phyloP scores from a whole-genome alignment of 208 protist genomes.

The Ichthyophonus hoferi region DNA sequence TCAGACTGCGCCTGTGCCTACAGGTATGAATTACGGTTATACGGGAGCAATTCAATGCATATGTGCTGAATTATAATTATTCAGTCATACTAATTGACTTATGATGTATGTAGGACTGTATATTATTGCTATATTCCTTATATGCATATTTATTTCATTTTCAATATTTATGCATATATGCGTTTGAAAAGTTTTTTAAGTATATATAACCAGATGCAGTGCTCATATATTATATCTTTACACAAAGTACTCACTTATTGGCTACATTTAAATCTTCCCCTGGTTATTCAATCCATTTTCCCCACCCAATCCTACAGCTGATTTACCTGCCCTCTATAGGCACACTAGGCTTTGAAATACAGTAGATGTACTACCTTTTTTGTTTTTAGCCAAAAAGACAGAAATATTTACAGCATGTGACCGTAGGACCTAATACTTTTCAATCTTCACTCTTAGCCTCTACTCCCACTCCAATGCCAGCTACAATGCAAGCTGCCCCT shows the following conservation, averaged over 20 bases:
- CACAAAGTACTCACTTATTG: too few relatives aligned
- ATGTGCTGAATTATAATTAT: not conserved
- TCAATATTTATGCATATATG: not conserved
- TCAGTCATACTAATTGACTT: not conserved
- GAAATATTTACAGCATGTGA: not conserved
- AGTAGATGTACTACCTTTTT: not conserved
- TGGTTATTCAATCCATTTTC: not conserved
- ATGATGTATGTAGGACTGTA: not conserved
- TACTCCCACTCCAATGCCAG: not conserved
- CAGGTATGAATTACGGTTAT: not conserved
- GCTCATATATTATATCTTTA: too few relatives aligned
- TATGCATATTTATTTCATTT: not conserved
- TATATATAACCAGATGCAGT: too few relatives aligned
- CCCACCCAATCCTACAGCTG: not conserved
- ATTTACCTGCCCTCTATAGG: too few relatives aligned
- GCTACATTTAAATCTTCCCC: too few relatives aligned
- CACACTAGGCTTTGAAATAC: too few relatives aligned
- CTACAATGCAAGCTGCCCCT: not conserved
- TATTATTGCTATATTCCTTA: not conserved
- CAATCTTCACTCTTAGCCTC: not conserved
- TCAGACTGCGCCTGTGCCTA: not conserved
- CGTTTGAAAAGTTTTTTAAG: not conserved
- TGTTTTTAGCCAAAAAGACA: not conserved
- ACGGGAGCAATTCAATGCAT: not conserved
- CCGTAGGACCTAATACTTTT: not conserved